Conservation (phyloP, 352 stramenopile species). For the Thraustochytrium striatum region DNA sequence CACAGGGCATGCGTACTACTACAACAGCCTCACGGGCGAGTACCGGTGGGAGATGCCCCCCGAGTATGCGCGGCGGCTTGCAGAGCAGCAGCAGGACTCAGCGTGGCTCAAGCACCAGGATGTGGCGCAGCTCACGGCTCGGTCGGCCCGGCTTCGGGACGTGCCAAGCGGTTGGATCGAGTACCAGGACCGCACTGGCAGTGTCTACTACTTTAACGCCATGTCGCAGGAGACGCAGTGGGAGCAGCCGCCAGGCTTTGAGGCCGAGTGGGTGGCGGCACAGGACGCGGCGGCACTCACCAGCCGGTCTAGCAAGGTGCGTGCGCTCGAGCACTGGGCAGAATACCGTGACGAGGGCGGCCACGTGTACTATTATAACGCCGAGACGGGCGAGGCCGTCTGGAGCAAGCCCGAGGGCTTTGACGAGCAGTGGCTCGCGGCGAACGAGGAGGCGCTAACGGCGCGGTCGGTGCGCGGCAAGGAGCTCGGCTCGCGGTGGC, state of each 20-base stretch:
- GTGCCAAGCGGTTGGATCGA: slow-evolving; percentile 75
- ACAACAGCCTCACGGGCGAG: slow-evolving; percentile 36
- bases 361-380: slow-evolving; percentile 31
- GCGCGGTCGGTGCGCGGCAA: slow-evolving; percentile 11
- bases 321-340: background rate
- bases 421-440: slow-evolving; percentile 16
- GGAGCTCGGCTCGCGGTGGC: slow-evolving; percentile 58
- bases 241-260: slow-evolving; percentile 55
- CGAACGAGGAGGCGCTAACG: background rate
- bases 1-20: slow-evolving; percentile 42
- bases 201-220: slow-evolving; percentile 86
- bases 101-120: background rate
- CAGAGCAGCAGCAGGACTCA: background rate
- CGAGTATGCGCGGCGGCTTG: background rate
- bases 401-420: slow-evolving; percentile 18
- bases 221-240: slow-evolving; percentile 75
- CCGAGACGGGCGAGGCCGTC: background rate
- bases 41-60: slow-evolving; percentile 64
- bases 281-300: slow-evolving; percentile 22
- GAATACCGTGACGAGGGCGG: slow-evolving; percentile 19
- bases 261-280: background rate
- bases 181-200: slow-evolving; percentile 66
- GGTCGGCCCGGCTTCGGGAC: slow-evolving; percentile 46
- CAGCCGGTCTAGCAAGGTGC: background rate
- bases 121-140: background rate